phyloP scores from a whole-genome alignment of 768 basidiomycete genomes.

The Neoboletus brunneissimus region DNA sequence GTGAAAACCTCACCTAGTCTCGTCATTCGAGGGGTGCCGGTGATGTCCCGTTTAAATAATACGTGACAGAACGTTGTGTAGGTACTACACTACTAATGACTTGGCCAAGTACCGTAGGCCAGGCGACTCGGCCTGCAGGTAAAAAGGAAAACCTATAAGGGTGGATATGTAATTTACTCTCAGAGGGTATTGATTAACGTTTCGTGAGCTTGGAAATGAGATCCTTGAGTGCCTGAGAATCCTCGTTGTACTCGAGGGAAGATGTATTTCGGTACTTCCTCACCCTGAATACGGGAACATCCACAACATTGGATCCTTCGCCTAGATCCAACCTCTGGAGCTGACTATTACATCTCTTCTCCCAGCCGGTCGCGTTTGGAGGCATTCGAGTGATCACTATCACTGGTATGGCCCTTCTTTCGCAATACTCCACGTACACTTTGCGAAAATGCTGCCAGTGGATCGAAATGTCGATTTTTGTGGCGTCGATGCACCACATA shows the following conservation, averaged over 20 bases:
- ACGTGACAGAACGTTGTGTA: not conserved
- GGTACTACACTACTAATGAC: not conserved
- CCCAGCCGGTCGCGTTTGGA: conserved; percentile 3
- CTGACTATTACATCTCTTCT: conserved; percentile 11
- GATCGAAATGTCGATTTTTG: conserved; percentile 10
- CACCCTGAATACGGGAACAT: conserved; percentile 10
- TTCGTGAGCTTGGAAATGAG: conserved; percentile 7
- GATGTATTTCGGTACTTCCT: conserved; percentile 7
- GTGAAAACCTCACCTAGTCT: not conserved
- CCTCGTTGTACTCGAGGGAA: conserved; percentile 13
- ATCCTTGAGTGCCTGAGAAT: conserved; percentile 13
- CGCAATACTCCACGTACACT: conserved; percentile 26
- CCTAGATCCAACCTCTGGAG: conserved; percentile 11
- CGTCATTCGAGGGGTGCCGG: not conserved
- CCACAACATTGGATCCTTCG: not conserved
- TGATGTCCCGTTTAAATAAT: not conserved
- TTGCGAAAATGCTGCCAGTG: conserved; percentile 23
- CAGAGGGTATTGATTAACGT: not conserved
- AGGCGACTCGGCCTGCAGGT: not conserved
- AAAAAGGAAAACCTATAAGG: not conserved
- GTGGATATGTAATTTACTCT: not conserved
- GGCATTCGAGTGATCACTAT: conserved; percentile 20
- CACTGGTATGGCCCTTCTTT: conserved; percentile 16
- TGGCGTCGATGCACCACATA: conserved; percentile 27
- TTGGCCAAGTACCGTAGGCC: not conserved